A percentile compares a stretch with the other conserved stretches of the same genome.
Conservation (phyloP, 345 rosid genomes). For the Combretum micranthum region DNA sequence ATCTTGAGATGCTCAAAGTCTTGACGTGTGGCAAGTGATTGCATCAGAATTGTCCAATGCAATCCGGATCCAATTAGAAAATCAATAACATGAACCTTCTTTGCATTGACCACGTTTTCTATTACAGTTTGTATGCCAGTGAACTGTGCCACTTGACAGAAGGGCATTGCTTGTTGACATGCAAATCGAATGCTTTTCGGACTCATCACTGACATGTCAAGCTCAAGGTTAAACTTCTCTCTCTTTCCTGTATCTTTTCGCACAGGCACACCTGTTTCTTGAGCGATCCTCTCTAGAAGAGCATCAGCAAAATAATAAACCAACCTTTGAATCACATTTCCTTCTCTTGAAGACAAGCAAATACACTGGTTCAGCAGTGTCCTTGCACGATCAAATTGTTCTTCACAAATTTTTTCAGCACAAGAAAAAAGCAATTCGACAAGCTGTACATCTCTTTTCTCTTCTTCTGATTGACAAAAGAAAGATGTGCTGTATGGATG, state of each 20-base stretch:
- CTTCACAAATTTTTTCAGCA: conserved; percentile 32
- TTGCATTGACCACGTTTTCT: conserved; percentile 33
- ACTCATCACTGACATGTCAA: conserved; percentile 13
- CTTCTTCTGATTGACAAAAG: conserved; percentile 26
- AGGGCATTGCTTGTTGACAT: conserved; percentile 24
- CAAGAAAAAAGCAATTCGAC: conserved; percentile 32
- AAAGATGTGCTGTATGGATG: conserved; percentile 21
- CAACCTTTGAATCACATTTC: conserved; percentile 36
- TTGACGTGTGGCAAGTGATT: conserved; percentile 31
- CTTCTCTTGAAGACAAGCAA: conserved; percentile 18
- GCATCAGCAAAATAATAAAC: conserved; percentile 35
- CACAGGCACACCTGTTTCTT: conserved; percentile 21
- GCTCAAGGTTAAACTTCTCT: neutral
- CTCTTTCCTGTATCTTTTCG: conserved; percentile 5
- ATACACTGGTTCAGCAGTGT: conserved; percentile 33
- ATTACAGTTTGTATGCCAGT: conserved; percentile 36
- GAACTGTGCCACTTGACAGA: conserved; percentile 24
- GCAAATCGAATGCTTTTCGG: conserved; percentile 12
- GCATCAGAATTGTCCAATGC: conserved; percentile 43
- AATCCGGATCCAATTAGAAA: conserved; percentile 24
- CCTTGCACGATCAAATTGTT: conserved; percentile 34
- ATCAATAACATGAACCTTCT: conserved; percentile 38
- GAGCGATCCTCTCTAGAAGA: conserved; percentile 38
- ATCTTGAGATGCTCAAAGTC: conserved; percentile 40
- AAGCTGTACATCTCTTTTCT: conserved; percentile 30